Evolutionary conservation across 1,139 yeast species (phyloP), one percentile per base, ranked within the genome.

Genomic region (Wickerhamomyces sp.): DNA sequence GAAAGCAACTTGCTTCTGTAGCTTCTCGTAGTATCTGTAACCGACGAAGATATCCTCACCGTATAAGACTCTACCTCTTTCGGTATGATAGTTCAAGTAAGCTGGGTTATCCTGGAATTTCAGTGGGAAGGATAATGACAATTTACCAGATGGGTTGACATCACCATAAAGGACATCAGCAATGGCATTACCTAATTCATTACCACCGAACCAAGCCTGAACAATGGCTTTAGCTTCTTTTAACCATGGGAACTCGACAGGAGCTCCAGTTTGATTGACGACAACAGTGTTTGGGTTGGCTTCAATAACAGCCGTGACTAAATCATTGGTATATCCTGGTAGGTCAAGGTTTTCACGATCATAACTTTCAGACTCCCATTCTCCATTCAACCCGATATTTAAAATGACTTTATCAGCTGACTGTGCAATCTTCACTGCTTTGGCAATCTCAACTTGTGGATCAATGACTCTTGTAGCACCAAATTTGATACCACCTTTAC

Each of bases 81-180:
- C 68, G 15, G 71, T 60, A 36, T 61, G 54, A 56, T 57, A 68
- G 54, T 63, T 68, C 57, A 75, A 76, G 49, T 63, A 70, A 18
- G 79, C 77, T 56, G 76, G 80, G 36, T 69, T 71, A 50, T 72
- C 76, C 48, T 68, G 66, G 39, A 68, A 55, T 42, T 62, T 65
- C 43, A 39, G 7, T 10, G 84, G 84, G 69, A 72, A 78, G 7
- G 84, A 72, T 45, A 81, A 67, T 3, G 86, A 76, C 37, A 81
- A 64, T 55, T 75, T 78, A 23, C 85, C 88, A 27, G 78, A 72
- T 14, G 88, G 87, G 54, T 78, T 79, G 13, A 68, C 71, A 40
- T 79, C 84, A 8, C 87, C 87, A 61, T 76, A 81, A 42, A 78
- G 54, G 30, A 75, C 69, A 53, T 78, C 82, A 1, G 79, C 81